phyloP scores from a whole-genome alignment of 2,329 filamentous ascomycete genomes.

The Lachnum nothofagi region DNA sequence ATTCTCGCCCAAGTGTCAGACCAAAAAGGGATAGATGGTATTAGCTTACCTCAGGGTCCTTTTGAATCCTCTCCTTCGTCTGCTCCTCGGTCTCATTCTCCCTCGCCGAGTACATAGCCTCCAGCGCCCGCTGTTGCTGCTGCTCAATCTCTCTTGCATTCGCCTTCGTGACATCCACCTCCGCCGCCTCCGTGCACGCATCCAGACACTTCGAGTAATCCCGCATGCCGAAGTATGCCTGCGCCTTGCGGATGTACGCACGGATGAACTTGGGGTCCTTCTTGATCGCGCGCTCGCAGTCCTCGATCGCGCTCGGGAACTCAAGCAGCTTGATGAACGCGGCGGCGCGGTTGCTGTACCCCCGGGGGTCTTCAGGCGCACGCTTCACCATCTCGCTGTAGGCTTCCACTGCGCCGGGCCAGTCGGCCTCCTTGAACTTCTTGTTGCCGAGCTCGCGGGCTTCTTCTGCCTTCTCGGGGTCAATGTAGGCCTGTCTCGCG shows the following conservation, averaged over 20 bases:
- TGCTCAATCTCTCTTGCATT: constrained; percentile 88
- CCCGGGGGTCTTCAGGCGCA: constrained; percentile 83
- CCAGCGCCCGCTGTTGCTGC: constrained; percentile 87
- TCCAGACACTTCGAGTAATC: constrained; percentile 96
- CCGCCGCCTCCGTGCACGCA: constrained; percentile 73
- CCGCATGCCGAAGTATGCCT: constrained; percentile 94
- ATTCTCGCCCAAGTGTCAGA: background rate
- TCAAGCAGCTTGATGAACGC: constrained; percentile 95
- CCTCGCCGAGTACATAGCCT: constrained; percentile 82
- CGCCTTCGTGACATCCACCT: constrained; percentile 69
- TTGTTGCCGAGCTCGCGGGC: constrained; percentile 90
- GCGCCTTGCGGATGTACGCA: constrained; percentile 92
- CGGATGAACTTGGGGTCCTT: constrained; percentile 88
- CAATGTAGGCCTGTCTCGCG: constrained; percentile 75
- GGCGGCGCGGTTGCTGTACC: constrained; percentile 94
- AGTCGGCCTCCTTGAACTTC: constrained; percentile 95
- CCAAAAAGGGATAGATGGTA: background rate
- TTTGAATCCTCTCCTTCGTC: constrained; percentile 83
- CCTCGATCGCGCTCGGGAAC: constrained; percentile 87
- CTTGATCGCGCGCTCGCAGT: constrained; percentile 88
- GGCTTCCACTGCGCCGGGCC: constrained; percentile 88
- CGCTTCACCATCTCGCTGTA: constrained; percentile 98
- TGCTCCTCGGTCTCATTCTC: constrained; percentile 96
- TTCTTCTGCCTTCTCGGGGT: constrained; percentile 88
- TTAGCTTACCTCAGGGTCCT: constrained; percentile 76